phyloP scores from a whole-genome alignment of 1,139 yeast genomes.

The Debaryomyces subglobosus region DNA sequence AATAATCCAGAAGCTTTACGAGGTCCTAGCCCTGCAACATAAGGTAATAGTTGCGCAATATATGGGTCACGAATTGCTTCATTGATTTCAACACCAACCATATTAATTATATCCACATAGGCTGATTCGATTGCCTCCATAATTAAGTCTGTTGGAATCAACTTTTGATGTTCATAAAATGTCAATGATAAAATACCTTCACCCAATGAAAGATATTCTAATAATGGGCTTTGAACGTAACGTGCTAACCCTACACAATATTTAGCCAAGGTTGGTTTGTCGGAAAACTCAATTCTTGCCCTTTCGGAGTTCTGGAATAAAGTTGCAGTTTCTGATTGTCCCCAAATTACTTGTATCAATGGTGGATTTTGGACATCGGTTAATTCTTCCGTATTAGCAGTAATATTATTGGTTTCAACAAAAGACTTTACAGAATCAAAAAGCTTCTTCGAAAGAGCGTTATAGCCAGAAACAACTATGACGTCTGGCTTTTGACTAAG shows the following conservation, averaged over 20 bases:
- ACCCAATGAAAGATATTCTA: slow-evolving; percentile 84
- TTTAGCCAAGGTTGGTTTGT: slow-evolving; percentile 77
- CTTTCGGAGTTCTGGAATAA: slow-evolving; percentile 80
- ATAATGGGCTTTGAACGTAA: slow-evolving; percentile 84
- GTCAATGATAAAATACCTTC: slow-evolving; percentile 71
- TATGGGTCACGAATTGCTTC: slow-evolving; percentile 81
- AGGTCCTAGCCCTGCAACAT: slow-evolving; percentile 90
- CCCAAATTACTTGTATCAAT: slow-evolving; percentile 69
- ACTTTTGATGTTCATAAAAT: slow-evolving; percentile 74
- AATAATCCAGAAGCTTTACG: slow-evolving; percentile 89
- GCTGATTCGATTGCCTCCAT: slow-evolving; percentile 74
- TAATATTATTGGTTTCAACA: slow-evolving; percentile 57
- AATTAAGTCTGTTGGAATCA: slow-evolving; percentile 67
- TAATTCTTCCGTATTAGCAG: slow-evolving; percentile 55
- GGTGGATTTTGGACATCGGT: slow-evolving; percentile 43
- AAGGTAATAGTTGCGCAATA: slow-evolving; percentile 71
- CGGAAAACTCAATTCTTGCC: slow-evolving; percentile 82
- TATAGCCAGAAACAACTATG: slow-evolving; percentile 86
- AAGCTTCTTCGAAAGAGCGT: slow-evolving; percentile 69
- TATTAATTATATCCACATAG: slow-evolving; percentile 86
- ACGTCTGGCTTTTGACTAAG: slow-evolving; percentile 70
- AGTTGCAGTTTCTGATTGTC: slow-evolving; percentile 91
- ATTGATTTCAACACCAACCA: slow-evolving; percentile 92
- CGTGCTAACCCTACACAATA: slow-evolving; percentile 91
- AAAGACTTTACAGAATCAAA: slow-evolving; percentile 60